These are phyloP conservation scores for Lentinula detonsa DNA, from an alignment of 768 basidiomycete species.

Conservation along the genomic window DNA sequence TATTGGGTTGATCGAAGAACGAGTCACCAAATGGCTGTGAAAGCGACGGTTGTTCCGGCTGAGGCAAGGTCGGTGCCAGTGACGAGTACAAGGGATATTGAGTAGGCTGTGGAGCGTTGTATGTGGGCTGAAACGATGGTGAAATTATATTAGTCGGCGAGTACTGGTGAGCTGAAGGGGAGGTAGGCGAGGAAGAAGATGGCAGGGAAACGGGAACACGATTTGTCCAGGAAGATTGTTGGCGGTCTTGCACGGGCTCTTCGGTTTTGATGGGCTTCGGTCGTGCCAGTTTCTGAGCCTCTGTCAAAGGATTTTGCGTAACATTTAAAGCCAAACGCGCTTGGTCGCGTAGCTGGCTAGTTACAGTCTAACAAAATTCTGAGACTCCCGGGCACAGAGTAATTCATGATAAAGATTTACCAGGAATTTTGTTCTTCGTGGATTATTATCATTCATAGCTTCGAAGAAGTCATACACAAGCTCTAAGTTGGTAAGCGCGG, in stretches of 20 bases:
- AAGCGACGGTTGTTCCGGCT: not conserved
- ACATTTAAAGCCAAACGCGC: not conserved
- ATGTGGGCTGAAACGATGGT: not conserved
- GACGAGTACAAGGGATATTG: not conserved
- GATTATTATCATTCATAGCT: constrained; percentile 39
- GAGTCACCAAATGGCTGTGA: not conserved
- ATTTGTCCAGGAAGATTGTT: not conserved
- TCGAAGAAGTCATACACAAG: constrained; percentile 53
- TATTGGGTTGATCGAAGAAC: not conserved
- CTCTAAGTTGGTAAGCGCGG: constrained; percentile 59
- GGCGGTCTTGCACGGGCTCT: not conserved
- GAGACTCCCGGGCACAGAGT: not conserved
- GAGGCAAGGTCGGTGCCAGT: not conserved
- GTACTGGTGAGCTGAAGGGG: not conserved
- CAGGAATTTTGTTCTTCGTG: constrained; percentile 53
- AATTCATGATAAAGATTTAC: constrained; percentile 27
- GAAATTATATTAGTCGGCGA: not conserved
- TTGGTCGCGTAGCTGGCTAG: not conserved
- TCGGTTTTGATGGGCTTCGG: not conserved
- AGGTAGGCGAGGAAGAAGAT: not conserved
- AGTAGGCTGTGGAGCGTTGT: not conserved
- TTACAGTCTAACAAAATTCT: not conserved
- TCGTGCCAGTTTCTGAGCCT: not conserved
- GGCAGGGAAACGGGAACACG: not conserved
- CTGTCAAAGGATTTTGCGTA: not conserved